Conservation (phyloP, 129 eudicot genomes). For the Tagetes erecta region DNA sequence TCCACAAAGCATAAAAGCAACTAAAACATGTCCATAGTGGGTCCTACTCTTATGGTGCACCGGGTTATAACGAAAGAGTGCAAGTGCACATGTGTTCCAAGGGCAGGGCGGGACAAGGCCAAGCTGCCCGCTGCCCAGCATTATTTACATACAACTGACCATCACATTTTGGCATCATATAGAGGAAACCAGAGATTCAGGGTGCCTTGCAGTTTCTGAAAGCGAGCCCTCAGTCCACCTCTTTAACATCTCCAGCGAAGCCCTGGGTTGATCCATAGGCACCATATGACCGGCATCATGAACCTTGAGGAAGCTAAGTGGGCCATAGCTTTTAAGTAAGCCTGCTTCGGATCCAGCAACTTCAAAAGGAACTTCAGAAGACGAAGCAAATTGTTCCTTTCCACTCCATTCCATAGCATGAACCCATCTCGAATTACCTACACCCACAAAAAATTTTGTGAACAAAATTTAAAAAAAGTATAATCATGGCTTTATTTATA, state of each 20-base stretch:
- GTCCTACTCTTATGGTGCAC: conserved; percentile 14
- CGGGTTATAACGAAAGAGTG: neutral
- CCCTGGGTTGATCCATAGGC: conserved; percentile 83
- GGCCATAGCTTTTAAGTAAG: conserved; percentile 55
- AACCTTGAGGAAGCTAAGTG: conserved; percentile 64
- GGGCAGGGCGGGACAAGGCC: neutral
- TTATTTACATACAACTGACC: conserved; percentile 24
- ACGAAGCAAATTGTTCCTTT: conserved; percentile 54
- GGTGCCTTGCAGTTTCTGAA: conserved; percentile 13
- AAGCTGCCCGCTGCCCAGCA: neutral
- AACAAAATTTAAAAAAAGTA: neutral
- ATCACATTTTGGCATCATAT: neutral
- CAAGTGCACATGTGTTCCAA: neutral
- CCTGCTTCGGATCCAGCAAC: conserved; percentile 82
- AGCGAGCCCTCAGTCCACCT: conserved; percentile 52
- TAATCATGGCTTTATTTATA: neutral
- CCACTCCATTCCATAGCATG: conserved; percentile 87
- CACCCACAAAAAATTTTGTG: neutral
- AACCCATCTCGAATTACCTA: conserved; percentile 89
- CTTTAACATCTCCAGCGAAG: conserved; percentile 66
- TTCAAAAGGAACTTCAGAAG: conserved; percentile 47
- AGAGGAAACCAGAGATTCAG: conserved; percentile 19
- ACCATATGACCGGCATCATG: conserved; percentile 80
- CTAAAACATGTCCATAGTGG: neutral
- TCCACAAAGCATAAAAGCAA: neutral